phyloP scores from a whole-genome alignment of 345 rosid species.

The Viola odorata region DNA sequence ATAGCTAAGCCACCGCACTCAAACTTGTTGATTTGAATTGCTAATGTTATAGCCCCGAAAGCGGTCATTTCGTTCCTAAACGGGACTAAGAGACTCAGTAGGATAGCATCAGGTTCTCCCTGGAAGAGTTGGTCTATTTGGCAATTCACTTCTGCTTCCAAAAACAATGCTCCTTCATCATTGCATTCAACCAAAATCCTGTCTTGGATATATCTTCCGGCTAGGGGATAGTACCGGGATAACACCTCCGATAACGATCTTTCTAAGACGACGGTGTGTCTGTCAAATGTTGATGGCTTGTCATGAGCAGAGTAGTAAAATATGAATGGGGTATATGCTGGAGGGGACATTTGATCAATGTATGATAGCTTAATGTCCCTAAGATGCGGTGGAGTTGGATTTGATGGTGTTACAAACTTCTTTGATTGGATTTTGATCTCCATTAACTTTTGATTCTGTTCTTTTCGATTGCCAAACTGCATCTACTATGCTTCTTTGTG shows the following conservation, averaged over 20 bases:
- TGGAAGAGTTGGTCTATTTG: slow-evolving; percentile 15
- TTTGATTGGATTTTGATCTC: slow-evolving; percentile 20
- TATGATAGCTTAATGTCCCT: slow-evolving; percentile 15
- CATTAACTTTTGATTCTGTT: slow-evolving; percentile 9
- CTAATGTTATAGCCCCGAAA: slow-evolving; percentile 14
- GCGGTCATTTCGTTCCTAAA: slow-evolving; percentile 11
- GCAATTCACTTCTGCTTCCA: slow-evolving; percentile 20
- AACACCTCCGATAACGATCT: slow-evolving; percentile 18
- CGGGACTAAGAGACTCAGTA: slow-evolving; percentile 27
- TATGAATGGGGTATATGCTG: slow-evolving; percentile 22
- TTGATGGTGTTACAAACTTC: slow-evolving; percentile 20
- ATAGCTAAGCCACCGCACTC: slow-evolving; percentile 35
- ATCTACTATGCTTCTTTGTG: too few relatives aligned
- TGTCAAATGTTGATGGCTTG: slow-evolving; percentile 1
- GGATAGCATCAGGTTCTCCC: slow-evolving; percentile 1
- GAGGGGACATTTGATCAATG: slow-evolving; percentile 25
- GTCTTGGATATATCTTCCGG: slow-evolving; percentile 21
- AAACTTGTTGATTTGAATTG: slow-evolving; percentile 29
- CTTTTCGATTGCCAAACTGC: too few relatives aligned
- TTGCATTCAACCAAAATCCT: slow-evolving; percentile 19
- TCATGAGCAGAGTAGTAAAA: slow-evolving; percentile 15
- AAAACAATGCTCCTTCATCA: slow-evolving; percentile 19
- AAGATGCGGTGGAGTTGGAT: slow-evolving; percentile 12
- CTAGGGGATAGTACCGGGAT: slow-evolving; percentile 25
- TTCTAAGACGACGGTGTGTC: slow-evolving; percentile 4